Evolutionary conservation across 148 eudicot species (phyloP).

Genomic region (Mesembryanthemum crystallinum): DNA sequence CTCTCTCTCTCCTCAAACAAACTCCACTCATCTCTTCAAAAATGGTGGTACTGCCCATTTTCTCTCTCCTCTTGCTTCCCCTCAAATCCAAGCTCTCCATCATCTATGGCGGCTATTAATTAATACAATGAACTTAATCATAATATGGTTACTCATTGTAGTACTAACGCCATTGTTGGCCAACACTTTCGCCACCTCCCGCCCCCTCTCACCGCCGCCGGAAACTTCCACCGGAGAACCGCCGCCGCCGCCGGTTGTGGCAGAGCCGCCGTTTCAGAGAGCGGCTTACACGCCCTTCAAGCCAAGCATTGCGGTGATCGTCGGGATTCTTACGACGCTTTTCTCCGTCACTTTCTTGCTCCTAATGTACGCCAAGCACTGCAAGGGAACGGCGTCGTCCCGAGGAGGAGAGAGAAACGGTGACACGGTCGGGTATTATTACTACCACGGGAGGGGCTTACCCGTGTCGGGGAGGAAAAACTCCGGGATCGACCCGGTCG

Average conservation of each 20-base stretch:
- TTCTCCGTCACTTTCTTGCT: constrained; percentile 61
- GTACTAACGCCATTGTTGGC: not conserved
- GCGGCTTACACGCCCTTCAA: constrained; percentile 35
- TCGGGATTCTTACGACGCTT: constrained; percentile 46
- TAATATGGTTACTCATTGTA: not conserved
- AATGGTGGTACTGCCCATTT: not conserved
- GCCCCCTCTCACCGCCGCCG: constrained; percentile 29
- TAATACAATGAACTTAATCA: too few relatives aligned
- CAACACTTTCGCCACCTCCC: not conserved
- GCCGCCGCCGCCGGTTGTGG: constrained; percentile 13
- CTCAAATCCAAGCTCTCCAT: not conserved
- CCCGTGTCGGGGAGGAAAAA: too few relatives aligned
- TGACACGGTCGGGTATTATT: too few relatives aligned
- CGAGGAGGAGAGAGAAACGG: not conserved
- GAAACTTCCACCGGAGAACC: not conserved
- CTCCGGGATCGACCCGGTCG: constrained; percentile 61
- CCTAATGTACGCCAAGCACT: constrained; percentile 62
- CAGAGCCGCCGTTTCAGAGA: not conserved
- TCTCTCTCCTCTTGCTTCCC: not conserved
- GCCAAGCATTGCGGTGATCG: constrained; percentile 53
- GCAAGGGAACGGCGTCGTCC: constrained; percentile 27
- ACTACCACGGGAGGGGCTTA: too few relatives aligned
- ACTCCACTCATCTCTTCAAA: not conserved
- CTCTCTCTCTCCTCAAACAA: not conserved
- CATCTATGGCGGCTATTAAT: too few relatives aligned